Evolutionary conservation across 2,329 filamentous ascomycete species (phyloP), one percentile per base, ranked within the genome.

Genomic region (Gaeumannomyces sp.): DNA sequence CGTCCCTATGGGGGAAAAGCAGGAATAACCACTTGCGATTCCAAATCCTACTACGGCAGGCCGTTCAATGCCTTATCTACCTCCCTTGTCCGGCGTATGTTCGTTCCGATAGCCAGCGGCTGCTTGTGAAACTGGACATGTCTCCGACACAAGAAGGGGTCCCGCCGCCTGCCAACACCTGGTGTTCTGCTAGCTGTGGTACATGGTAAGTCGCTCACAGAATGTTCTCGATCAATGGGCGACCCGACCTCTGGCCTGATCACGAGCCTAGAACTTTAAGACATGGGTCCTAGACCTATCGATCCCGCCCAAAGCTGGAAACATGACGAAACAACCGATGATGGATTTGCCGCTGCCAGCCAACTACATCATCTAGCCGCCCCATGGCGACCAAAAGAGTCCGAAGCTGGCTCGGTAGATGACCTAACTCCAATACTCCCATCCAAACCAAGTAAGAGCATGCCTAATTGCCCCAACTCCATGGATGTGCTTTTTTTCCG

Each of bases 51-150:
- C 60, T 11, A 4, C 27, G 38, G 22, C 22, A 22, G 16, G 33
- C 10, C 59, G 29, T 22, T 35, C 59, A 60, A 35, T n/a, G 45
- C 45, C 45, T 53, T 53, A 53, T 53, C 22, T 53, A 53, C 4
- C 22, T 53, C 45, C 45, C 45, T 50, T 6, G 45, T 53, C 22
- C 45, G 71, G 70, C 70, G 67, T 66, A 66, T 67, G 59, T 56
- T 68, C 67, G 67, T 72, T 70, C 71, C 72, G 71, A 70, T 70
- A 65, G 64, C 64, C 67, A 65, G 61, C 61, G 27, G 10, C 25
- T 27, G 45, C n/a, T 56, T 65, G 35, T 73, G 71, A 72, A 72
- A 72, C 71, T 58, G 45, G 27, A 33, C 27, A 38, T 35, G 59
- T 60, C 16, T 66, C 71, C 72, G 71, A 73, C 72, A 73, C 70